These are phyloP conservation scores for Populus tomentosa DNA, from an alignment of 441 rosid species.

Conservation along the genomic window DNA sequence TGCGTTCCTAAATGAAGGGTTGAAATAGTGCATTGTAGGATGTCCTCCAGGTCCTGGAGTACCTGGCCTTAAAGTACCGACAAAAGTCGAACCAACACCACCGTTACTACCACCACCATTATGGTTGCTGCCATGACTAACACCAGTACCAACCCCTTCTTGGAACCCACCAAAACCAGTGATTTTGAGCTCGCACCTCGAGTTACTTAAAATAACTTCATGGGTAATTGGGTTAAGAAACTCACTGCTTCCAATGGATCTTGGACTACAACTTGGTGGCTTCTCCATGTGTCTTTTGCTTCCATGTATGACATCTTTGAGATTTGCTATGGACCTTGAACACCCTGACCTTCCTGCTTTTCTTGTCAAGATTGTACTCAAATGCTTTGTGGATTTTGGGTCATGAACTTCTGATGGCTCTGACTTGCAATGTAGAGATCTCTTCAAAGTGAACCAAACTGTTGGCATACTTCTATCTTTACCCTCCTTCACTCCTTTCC, in stretches of 20 bases:
- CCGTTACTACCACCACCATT: slow-evolving; percentile 13
- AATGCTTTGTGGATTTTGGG: slow-evolving; percentile 66
- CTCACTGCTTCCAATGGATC: slow-evolving; percentile 98
- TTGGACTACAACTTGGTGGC: slow-evolving; percentile 92
- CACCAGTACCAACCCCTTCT: slow-evolving; percentile 35
- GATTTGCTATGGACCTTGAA: slow-evolving; percentile 96
- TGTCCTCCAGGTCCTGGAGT: slow-evolving; percentile 81
- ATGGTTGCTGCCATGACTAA: slow-evolving; percentile 6
- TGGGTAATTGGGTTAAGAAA: slow-evolving; percentile 93
- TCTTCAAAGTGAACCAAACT: slow-evolving; percentile 91
- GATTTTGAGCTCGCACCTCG: slow-evolving; percentile 93
- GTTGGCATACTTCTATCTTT: slow-evolving; percentile 55
- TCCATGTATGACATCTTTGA: slow-evolving; percentile 94
- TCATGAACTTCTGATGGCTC: slow-evolving; percentile 82
- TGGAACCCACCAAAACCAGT: slow-evolving; percentile 68
- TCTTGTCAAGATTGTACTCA: slow-evolving; percentile 66
- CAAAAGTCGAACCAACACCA: slow-evolving; percentile 51
- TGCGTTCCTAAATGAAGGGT: slow-evolving; percentile 50
- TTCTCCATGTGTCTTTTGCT: slow-evolving; percentile 87
- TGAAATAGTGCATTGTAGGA: slow-evolving; percentile 66
- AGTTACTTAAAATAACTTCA: slow-evolving; percentile 85
- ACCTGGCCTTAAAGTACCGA: slow-evolving; percentile 84
- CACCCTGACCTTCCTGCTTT: slow-evolving; percentile 84
- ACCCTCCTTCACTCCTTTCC: not conserved
- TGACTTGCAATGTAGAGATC: slow-evolving; percentile 85